Base-by-base conservation (phyloP, 1,139 yeast genomes). In the Saccharomyces hybrid region DNA sequence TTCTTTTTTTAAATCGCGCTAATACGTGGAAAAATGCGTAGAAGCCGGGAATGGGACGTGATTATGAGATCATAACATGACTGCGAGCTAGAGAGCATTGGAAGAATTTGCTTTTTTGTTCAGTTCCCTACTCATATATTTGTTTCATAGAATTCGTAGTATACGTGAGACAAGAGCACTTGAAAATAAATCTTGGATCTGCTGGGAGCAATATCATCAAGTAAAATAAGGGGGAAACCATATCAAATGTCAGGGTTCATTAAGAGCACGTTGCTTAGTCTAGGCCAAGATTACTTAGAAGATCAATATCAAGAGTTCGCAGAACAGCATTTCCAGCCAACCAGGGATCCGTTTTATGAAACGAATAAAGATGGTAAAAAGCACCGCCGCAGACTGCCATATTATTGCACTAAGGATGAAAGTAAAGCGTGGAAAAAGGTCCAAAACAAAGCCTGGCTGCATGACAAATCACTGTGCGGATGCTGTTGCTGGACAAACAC, bases 371-470 rank as follows among this genome's bases (percentile, higher is more conserved):
- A 77, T 66, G 78, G 95, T 67, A 71, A 75, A 52, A 69, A 73
- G 14, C 77, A 78, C 47, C 78, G 82, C 56, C 75, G 88, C 32
- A 78, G 78, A 61, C 76, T 88, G 13, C 85, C 90, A 0, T 76
- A 75, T 2, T 76, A 78, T 28, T 77, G 83, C 32, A 76, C 85
- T n/a, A 78, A 79, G 52, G 74, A 77, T 42, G 95, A 89, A 61
- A 81, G 78, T 50, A 78, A 79, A 63, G 72, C 78, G 11, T 90
- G 95, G 95, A 86, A 83, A 64, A 72, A 70, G 47, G 75, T 90
- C n/a, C 91, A 85, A 64, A 76, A 73, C 51, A 77, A 80, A 59
- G 97, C 97, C 0, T 91, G 97, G 97, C 66, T 78, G 7, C 91
- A 90, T 65, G 98, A 91, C 67, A 78, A 80, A 61, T 87, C 95